phyloP scores from a whole-genome alignment of 352 stramenopile species.

The Hyaloperonospora brassicae region DNA sequence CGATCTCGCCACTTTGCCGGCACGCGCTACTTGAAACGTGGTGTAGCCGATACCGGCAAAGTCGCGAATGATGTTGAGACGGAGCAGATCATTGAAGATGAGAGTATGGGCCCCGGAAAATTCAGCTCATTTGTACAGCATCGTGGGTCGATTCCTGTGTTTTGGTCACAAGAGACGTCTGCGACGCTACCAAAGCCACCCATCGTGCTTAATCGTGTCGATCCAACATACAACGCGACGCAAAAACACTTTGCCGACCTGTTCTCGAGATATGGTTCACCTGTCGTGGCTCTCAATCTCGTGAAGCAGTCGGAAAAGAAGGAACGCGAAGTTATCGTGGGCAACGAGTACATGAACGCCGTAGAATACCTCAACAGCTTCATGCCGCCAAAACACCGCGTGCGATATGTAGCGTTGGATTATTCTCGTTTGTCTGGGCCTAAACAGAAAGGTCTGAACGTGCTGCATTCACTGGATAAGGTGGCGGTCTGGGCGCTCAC shows the following conservation, averaged over 20 bases:
- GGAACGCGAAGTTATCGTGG: constrained; percentile 95
- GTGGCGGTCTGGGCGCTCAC: constrained; percentile 93
- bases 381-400: constrained; percentile 86
- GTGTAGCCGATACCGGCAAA: constrained; percentile 95
- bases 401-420: constrained; percentile 95
- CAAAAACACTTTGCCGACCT: constrained; percentile 92
- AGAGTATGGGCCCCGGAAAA: constrained; percentile 83
- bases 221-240: constrained; percentile 94
- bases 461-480: constrained; percentile 90
- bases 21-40: constrained; percentile 97
- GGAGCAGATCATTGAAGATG: constrained; percentile 92
- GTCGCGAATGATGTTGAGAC: constrained; percentile 99
- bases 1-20: constrained; percentile 97
- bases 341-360: constrained; percentile 95
- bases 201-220: constrained; percentile 94
- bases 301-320: constrained; percentile 97
- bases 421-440: constrained; percentile 85
- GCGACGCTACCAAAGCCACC: constrained; percentile 97
- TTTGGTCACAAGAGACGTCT: constrained; percentile 98
- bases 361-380: constrained; percentile 98
- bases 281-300: constrained; percentile 96
- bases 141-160: constrained; percentile 98
- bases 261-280: constrained; percentile 93
- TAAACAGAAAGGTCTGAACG: constrained; percentile 92
- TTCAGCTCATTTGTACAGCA: constrained; percentile 98